Conservation (phyloP, 2,329 filamentous ascomycete genomes). For the Aspergillus novoparasiticus region DNA sequence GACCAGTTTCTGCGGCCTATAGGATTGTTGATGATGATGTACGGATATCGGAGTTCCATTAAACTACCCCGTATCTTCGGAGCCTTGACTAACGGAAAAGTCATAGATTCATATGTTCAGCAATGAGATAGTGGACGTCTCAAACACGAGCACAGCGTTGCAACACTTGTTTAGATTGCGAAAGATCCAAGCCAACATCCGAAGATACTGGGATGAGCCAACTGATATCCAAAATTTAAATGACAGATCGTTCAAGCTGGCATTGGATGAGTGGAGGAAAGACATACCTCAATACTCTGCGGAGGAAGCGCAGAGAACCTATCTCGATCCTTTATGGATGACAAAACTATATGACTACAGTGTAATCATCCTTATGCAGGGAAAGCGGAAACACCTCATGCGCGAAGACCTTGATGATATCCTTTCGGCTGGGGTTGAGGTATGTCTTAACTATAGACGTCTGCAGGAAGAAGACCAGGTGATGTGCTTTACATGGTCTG, state of each 20-base stretch:
- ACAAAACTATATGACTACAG: conserved; percentile 32
- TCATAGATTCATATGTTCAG: conserved; percentile 25
- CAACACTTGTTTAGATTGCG: conserved; percentile 29
- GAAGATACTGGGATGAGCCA: conserved; percentile 21
- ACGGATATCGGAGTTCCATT: background rate
- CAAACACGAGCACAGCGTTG: conserved; percentile 24
- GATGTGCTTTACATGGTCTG: conserved; percentile 34
- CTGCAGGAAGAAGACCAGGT: conserved; percentile 33
- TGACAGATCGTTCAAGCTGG: conserved; percentile 25
- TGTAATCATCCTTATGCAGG: conserved; percentile 30
- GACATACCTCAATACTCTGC: conserved; percentile 31
- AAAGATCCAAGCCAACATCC: conserved; percentile 31
- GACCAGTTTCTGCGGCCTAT: conserved; percentile 30
- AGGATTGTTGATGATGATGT: conserved; percentile 30
- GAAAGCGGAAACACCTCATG: conserved; percentile 25
- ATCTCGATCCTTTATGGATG: conserved; percentile 31
- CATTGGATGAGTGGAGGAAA: conserved; percentile 29
- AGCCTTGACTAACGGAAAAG: background rate
- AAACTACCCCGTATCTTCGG: background rate
- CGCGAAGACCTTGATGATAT: conserved; percentile 28
- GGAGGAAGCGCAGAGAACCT: conserved; percentile 25
- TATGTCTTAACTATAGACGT: conserved; percentile 27
- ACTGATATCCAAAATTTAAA: conserved; percentile 12
- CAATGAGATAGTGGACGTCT: conserved; percentile 24
- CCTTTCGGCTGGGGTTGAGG: conserved; percentile 28